Base-by-base conservation (phyloP, 805 yeast species). In the Sporopachydermia quercuum region DNA sequence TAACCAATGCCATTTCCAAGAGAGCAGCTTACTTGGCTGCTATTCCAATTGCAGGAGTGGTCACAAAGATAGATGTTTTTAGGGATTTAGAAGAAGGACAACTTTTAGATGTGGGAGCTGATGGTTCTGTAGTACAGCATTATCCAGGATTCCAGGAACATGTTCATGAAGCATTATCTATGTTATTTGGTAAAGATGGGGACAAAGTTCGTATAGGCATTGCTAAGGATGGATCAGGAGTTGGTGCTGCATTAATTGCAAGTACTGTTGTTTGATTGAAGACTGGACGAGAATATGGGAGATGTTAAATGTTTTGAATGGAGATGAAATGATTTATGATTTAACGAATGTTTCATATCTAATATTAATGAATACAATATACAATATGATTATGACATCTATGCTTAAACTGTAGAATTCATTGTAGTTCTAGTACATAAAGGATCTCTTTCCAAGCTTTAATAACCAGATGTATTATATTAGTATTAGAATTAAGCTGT, bases 201-300 rank as follows among this genome's bases (percentile, higher is more conserved):
- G 84, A 76, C 50, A 74, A 84, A 59, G 65, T 85, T 37, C 79
- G 76, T 49, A 63, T 89, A 45, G 76, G 76, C 46, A 77, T 87
- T 48, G 91, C 96, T 19, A 83, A 84, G 57, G 97, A 91, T 54
- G 97, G 97, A 37, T 79, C 94, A 42, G 95, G 96, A 44, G 95
- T 87, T 36, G 98, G 98, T 47, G 97, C 96, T 37, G 97, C 97
- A 2, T 65, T 89, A 45, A 84, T 96, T 63, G 96, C 96, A 5
- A 23, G 30, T 23, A 54, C 65, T 35, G 62, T 57, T 14, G 63
- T 65, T n/a, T 40, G 35, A 36, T 57, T 62, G 5, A 11, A 23
- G 8, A 23, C n/a, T 23, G 30, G n/a, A n/a, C n/a, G n/a, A n/a
- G n/a, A n/a, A 23, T 23, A 23, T 23, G 30, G n/a, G 30, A 8